phyloP scores from a whole-genome alignment of 1,139 yeast genomes.

The Entelexis paramagnoliae region DNA sequence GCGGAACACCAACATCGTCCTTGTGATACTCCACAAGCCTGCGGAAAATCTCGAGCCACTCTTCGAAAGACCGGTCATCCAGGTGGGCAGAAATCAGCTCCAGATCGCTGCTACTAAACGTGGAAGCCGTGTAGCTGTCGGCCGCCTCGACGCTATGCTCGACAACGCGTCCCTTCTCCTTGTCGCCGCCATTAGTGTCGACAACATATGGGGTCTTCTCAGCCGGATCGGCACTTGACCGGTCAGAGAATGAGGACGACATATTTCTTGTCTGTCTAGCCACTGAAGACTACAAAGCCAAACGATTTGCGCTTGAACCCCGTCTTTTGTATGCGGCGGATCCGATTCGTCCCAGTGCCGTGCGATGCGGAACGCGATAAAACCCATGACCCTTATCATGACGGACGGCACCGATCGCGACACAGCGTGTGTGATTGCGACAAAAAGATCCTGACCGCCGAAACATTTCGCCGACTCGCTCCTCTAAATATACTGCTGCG shows the following conservation, averaged over 20 bases:
- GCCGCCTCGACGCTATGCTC: background rate
- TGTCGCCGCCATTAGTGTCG: background rate
- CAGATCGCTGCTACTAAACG: slow-evolving; percentile 12
- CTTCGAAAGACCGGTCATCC: slow-evolving; percentile 25
- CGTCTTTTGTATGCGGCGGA: no score
- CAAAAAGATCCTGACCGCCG: no score
- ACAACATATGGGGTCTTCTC: background rate
- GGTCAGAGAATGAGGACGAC: background rate
- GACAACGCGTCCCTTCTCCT: background rate
- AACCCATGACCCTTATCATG: no score
- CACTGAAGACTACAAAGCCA: no score
- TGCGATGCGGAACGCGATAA: no score
- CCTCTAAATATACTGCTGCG: no score
- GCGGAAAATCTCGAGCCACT: slow-evolving; percentile 36
- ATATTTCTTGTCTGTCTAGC: no score
- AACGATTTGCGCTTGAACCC: no score
- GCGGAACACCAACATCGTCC: slow-evolving; percentile 16
- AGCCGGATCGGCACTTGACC: background rate
- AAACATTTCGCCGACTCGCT: no score
- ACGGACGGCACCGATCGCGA: no score
- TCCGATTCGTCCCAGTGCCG: no score
- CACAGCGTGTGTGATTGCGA: no score
- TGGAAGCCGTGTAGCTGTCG: background rate
- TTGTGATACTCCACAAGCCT: slow-evolving; percentile 37
- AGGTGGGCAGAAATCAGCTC: slow-evolving; percentile 18